Conservation (phyloP, 345 rosid genomes). For the Iberis pinnata region DNA sequence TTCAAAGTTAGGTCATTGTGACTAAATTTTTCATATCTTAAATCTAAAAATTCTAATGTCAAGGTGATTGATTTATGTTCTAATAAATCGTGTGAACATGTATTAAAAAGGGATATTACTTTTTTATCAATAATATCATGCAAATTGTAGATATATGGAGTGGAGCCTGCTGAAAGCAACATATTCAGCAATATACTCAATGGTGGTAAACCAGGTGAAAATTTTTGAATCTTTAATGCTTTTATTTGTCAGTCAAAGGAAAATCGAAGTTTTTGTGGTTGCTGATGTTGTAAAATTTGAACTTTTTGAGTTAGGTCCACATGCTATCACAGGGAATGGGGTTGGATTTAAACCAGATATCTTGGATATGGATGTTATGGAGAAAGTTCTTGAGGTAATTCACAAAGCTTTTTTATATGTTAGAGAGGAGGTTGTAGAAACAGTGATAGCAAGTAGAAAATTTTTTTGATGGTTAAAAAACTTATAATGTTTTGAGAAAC, state of each 20-base stretch:
- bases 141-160: slow-evolving; percentile 97
- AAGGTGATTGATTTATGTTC: slow-evolving; percentile 42
- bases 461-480: background rate
- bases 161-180: slow-evolving; percentile 96
- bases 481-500: slow-evolving; percentile 7
- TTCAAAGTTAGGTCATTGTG: too few species aligned
- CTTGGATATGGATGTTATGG: slow-evolving; percentile 91
- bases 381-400: slow-evolving; percentile 72
- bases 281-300: slow-evolving; percentile 7
- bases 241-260: too few species aligned
- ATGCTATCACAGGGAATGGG: slow-evolving; percentile 86
- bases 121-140: slow-evolving; percentile 4
- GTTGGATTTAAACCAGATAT: slow-evolving; percentile 98
- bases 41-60: slow-evolving; percentile 83
- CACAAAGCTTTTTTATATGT: background rate
- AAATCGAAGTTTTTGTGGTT: background rate
- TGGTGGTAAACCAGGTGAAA: slow-evolving; percentile 92
- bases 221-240: background rate
- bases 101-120: slow-evolving; percentile 6
- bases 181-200: slow-evolving; percentile 75
- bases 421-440: too few species aligned
- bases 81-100: background rate
- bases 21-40: too few species aligned
- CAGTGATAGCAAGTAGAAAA: too few species aligned
- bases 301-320: slow-evolving; percentile 63